phyloP scores from a whole-genome alignment of 176 grass and related monocot species.

The Juncus inflexus region DNA sequence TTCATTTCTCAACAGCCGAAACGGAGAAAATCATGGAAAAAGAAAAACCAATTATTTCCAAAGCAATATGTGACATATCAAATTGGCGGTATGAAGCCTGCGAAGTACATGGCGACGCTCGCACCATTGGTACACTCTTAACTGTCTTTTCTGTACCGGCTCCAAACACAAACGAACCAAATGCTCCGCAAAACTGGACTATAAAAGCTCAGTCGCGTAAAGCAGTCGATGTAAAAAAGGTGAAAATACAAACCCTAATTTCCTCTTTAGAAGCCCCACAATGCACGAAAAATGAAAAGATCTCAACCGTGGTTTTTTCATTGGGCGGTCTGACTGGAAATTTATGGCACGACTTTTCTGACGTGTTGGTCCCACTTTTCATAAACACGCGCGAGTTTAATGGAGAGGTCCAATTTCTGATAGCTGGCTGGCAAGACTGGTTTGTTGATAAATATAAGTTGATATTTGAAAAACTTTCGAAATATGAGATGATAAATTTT shows the following conservation, averaged over 20 bases:
- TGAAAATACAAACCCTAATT: slow-evolving; percentile 39
- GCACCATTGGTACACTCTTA: slow-evolving; percentile 38
- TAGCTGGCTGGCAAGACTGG: slow-evolving; percentile 50
- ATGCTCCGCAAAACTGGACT: slow-evolving; percentile 42
- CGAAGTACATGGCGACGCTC: slow-evolving; percentile 46
- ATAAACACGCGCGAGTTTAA: slow-evolving; percentile 38
- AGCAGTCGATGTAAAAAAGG: slow-evolving; percentile 35
- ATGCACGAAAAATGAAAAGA: slow-evolving; percentile 38
- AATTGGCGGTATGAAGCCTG: slow-evolving; percentile 52
- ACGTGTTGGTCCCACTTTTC: slow-evolving; percentile 65
- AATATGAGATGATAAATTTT: slow-evolving; percentile 49
- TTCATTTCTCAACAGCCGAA: neutral
- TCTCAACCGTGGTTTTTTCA: slow-evolving; percentile 53
- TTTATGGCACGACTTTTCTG: slow-evolving; percentile 66
- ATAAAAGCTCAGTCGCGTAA: slow-evolving; percentile 62
- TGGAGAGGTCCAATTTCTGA: slow-evolving; percentile 62
- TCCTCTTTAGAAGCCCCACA: slow-evolving; percentile 33
- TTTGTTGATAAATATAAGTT: slow-evolving; percentile 52
- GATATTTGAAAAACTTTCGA: slow-evolving; percentile 45
- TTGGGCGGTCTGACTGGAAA: slow-evolving; percentile 68
- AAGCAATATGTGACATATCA: slow-evolving; percentile 52
- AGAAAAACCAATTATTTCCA: slow-evolving; percentile 19
- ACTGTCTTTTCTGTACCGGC: slow-evolving; percentile 41
- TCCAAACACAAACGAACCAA: neutral
- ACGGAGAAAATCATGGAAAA: too few species aligned